Percentiles rank a stretch among this genome's conserved stretches.
Conservation (phyloP, 352 stramenopile species). For the Globisporangium abappressorium region DNA sequence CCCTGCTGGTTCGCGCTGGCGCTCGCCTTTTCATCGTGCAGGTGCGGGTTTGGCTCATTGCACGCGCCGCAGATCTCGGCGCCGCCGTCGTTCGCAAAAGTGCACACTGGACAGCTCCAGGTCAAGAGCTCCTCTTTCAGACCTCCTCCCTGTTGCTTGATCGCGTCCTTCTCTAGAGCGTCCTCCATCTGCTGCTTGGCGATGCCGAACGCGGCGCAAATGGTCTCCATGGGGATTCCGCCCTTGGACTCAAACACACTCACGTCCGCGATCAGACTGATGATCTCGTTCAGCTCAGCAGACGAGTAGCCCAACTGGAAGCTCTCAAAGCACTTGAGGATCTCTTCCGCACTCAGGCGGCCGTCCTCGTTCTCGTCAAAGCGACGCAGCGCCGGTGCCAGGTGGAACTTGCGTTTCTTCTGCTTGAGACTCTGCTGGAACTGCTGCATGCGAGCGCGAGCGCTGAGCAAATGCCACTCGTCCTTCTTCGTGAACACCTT, state of each 20-base stretch:
- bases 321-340: slow-evolving; percentile 83
- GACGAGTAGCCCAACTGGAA: slow-evolving; percentile 84
- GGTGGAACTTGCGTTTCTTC: slow-evolving; percentile 51
- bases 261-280: slow-evolving; percentile 66
- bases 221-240: slow-evolving; percentile 60
- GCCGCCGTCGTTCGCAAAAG: slow-evolving; percentile 63
- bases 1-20: slow-evolving; percentile 37
- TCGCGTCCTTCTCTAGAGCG: slow-evolving; percentile 47
- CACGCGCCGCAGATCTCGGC: slow-evolving; percentile 48
- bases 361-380: slow-evolving; percentile 77
- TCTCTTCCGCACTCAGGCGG: slow-evolving; percentile 59
- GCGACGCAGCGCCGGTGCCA: slow-evolving; percentile 55
- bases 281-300: slow-evolving; percentile 82
- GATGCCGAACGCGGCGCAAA: slow-evolving; percentile 71
- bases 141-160: slow-evolving; percentile 13
- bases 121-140: slow-evolving; percentile 21
- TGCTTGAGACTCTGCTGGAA: slow-evolving; percentile 76
- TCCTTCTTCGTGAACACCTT: slow-evolving; percentile 97
- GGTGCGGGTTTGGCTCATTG: slow-evolving; percentile 55
- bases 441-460: slow-evolving; percentile 78
- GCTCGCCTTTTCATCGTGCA: slow-evolving; percentile 21
- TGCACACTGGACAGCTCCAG: slow-evolving; percentile 79
- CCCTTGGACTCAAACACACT: slow-evolving; percentile 37
- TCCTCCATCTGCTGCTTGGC: slow-evolving; percentile 47
- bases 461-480: slow-evolving; percentile 93